Percentiles rank a stretch among this genome's conserved stretches.
phyloP scores from a whole-genome alignment of 768 basidiomycete species.

The Suillus discolor region DNA sequence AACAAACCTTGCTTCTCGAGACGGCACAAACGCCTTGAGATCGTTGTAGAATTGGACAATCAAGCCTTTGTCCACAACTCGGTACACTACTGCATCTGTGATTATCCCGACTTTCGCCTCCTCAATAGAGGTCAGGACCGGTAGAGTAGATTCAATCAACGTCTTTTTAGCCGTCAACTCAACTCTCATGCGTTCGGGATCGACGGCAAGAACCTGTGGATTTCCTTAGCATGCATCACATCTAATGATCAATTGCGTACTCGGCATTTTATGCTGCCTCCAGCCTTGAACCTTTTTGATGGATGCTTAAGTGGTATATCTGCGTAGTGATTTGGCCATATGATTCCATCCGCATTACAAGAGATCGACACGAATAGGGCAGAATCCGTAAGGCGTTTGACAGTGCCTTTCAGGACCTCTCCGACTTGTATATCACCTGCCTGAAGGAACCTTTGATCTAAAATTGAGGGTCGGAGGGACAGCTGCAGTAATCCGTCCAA shows the following conservation, averaged over 20 bases:
- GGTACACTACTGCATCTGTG: constrained; percentile 82
- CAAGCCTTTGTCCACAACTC: constrained; percentile 76
- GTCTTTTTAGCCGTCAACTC: constrained; percentile 91
- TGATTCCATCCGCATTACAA: constrained; percentile 87
- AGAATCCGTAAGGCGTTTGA: constrained; percentile 76
- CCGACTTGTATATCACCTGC: constrained; percentile 84
- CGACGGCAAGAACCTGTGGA: constrained; percentile 66
- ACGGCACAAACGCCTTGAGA: constrained; percentile 78
- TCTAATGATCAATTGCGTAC: constrained; percentile 56
- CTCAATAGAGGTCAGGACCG: constrained; percentile 63
- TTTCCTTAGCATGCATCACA: background rate
- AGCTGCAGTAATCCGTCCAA: constrained; percentile 90
- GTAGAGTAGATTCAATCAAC: constrained; percentile 77
- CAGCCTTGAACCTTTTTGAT: constrained; percentile 59
- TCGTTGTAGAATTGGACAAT: constrained; percentile 92
- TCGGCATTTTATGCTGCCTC: constrained; percentile 80
- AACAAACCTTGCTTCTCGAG: constrained; percentile 77
- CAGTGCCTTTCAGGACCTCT: constrained; percentile 79
- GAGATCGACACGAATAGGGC: constrained; percentile 86
- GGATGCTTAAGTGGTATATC: constrained; percentile 94
- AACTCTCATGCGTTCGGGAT: constrained; percentile 79
- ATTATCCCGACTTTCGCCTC: constrained; percentile 72
- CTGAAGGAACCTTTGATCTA: constrained; percentile 86
- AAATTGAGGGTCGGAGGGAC: constrained; percentile 79
- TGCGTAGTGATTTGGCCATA: constrained; percentile 95